These are phyloP conservation scores for Vickermania spadyakhi DNA, from an alignment of 208 protist species.

Conservation along the genomic window DNA sequence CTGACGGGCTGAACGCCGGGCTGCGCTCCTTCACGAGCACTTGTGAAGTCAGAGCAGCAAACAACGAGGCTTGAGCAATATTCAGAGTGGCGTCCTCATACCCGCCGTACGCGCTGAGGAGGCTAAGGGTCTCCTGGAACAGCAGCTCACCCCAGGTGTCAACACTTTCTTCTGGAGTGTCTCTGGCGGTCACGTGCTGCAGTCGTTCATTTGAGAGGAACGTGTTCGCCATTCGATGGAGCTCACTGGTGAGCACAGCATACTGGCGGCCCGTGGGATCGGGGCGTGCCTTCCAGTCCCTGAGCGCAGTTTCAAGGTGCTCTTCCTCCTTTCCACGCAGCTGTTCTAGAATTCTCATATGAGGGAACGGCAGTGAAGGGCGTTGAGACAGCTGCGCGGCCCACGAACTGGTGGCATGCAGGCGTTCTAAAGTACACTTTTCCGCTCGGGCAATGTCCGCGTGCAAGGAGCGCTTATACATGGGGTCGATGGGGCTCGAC, in stretches of 20 bases:
- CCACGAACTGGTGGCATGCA: constrained; percentile 52
- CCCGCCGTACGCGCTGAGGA: constrained; percentile 64
- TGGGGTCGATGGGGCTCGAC: constrained; percentile 67
- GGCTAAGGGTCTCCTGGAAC: constrained; percentile 52
- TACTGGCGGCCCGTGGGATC: constrained; percentile 60
- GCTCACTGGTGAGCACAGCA: constrained; percentile 47
- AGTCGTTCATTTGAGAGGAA: constrained; percentile 66
- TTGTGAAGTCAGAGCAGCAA: constrained; percentile 50
- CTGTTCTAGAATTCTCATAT: constrained; percentile 19
- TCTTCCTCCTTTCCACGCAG: constrained; percentile 31
- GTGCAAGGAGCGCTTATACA: constrained; percentile 51
- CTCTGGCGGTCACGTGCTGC: constrained; percentile 4
- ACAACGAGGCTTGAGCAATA: constrained; percentile 67
- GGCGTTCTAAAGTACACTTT: constrained; percentile 24
- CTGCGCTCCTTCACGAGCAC: constrained; percentile 18
- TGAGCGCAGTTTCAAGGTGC: constrained; percentile 14
- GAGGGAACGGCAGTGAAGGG: constrained; percentile 13
- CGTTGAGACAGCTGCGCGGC: constrained; percentile 48
- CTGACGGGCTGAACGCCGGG: constrained; percentile 1
- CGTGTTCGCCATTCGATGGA: constrained; percentile 56
- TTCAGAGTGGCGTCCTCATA: constrained; percentile 85
- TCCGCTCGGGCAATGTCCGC: constrained; percentile 30
- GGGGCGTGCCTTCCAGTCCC: constrained; percentile 39
- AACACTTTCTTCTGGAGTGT: constrained; percentile 9
- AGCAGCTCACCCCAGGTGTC: constrained; percentile 66